Percentiles rank a stretch among this genome's conserved stretches.
Conservation (phyloP, 768 basidiomycete genomes). For the Tricholoma furcatifolium region DNA sequence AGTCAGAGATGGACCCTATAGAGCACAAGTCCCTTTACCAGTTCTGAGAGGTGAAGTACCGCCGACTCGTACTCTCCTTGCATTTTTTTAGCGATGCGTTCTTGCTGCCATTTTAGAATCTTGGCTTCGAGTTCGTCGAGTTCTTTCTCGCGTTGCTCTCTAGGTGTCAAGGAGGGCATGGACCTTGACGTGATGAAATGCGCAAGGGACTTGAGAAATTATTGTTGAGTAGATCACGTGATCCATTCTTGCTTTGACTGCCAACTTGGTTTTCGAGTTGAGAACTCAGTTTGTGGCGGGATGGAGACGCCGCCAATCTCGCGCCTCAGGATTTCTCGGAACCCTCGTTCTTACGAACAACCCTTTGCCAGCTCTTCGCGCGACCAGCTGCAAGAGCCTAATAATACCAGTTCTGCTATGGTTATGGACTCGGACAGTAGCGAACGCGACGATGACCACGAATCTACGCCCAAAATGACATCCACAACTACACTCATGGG, state of each 20-base stretch:
- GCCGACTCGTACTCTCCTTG: slow-evolving; percentile 78
- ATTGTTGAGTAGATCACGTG: slow-evolving; percentile 1
- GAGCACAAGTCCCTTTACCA: slow-evolving; percentile 18
- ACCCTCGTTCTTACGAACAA: slow-evolving; percentile 23
- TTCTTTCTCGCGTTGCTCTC: slow-evolving; percentile 53
- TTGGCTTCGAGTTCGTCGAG: slow-evolving; percentile 53
- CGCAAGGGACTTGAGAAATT: not conserved
- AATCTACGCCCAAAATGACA: slow-evolving; percentile 37
- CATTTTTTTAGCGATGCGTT: slow-evolving; percentile 66
- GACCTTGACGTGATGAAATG: too few relatives aligned
- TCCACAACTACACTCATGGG: slow-evolving; percentile 21
- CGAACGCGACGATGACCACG: slow-evolving; percentile 34
- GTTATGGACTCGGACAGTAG: slow-evolving; percentile 23
- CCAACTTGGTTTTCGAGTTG: not conserved
- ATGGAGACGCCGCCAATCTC: slow-evolving; percentile 31
- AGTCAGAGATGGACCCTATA: not conserved
- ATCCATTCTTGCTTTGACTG: not conserved
- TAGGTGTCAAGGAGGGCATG: slow-evolving; percentile 53
- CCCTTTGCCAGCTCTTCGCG: slow-evolving; percentile 31
- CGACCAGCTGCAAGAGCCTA: slow-evolving; percentile 30
- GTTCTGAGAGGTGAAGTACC: slow-evolving; percentile 56
- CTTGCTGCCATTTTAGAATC: slow-evolving; percentile 69
- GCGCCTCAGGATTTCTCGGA: slow-evolving; percentile 36
- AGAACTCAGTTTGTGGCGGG: not conserved
- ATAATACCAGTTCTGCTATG: slow-evolving; percentile 24